phyloP scores from a whole-genome alignment of 202 grass and related monocot species.

The Zizania palustris region DNA sequence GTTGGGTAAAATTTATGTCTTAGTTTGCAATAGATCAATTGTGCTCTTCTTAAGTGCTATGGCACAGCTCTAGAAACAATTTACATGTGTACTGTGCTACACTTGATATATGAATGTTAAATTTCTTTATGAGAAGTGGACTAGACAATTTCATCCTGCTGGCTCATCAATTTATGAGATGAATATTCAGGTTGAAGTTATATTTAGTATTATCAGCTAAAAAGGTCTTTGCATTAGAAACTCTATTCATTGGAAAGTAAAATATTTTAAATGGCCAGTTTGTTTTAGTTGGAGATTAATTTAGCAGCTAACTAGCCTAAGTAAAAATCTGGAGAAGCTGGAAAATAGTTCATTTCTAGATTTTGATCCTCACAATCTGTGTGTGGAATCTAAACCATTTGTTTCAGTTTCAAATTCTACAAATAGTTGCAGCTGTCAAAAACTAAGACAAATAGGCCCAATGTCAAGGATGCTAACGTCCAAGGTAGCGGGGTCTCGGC shows the following conservation, averaged over 20 bases:
- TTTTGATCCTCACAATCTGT: too few species aligned
- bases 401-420: too few species aligned
- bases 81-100: not conserved
- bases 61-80: not conserved
- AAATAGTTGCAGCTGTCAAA: too few species aligned
- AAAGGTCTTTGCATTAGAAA: conserved; percentile 8
- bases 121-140: not conserved
- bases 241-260: not conserved
- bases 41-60: not conserved
- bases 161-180: conserved; percentile 2
- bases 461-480: too few species aligned
- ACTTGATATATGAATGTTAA: not conserved
- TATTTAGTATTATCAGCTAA: conserved; percentile 26
- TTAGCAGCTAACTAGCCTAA: too few species aligned
- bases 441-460: too few species aligned
- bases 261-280: not conserved
- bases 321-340: too few species aligned
- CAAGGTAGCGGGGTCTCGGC: too few species aligned
- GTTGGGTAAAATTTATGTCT: not conserved
- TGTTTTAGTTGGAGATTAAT: too few species aligned
- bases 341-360: too few species aligned
- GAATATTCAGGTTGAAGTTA: conserved; percentile 16
- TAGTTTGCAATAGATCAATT: conserved; percentile 24
- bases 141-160: not conserved
- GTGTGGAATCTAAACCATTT: too few species aligned